These are phyloP conservation scores for Cercophora sp. DNA, from an alignment of 495 filamentous ascomycete genomes.

Conservation along the genomic window DNA sequence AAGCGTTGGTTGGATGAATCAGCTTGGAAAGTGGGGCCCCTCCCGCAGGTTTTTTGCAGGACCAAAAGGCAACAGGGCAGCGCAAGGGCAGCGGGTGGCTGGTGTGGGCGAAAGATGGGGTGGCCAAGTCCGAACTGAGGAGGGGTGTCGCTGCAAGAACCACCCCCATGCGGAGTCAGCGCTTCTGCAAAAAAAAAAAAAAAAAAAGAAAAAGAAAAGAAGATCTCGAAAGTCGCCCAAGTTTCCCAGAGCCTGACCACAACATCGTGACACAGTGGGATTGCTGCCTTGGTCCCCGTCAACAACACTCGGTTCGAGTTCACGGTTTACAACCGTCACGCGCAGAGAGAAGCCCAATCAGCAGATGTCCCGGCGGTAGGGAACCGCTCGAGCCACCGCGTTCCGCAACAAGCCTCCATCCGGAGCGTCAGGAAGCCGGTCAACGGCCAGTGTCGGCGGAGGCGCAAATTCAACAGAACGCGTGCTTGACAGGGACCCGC, in stretches of 20 bases:
- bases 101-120: conserved; percentile 21
- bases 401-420: neutral
- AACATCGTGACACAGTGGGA: too few relatives aligned
- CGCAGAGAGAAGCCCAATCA: neutral
- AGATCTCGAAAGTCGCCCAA: neutral
- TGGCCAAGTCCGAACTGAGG: conserved; percentile 20
- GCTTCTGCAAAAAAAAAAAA: conserved; percentile 12
- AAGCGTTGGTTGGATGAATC: conserved; percentile 42
- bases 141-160: conserved; percentile 17
- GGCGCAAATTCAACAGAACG: too few relatives aligned
- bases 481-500: too few relatives aligned
- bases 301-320: too few relatives aligned
- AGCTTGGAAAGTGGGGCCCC: conserved; percentile 28
- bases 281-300: too few relatives aligned
- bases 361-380: too few relatives aligned
- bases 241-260: neutral
- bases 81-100: conserved; percentile 19
- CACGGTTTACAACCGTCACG: too few relatives aligned
- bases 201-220: conserved; percentile 8
- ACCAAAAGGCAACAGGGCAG: neutral
- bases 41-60: conserved; percentile 16
- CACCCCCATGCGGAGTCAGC: conserved; percentile 14
- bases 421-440: too few relatives aligned
- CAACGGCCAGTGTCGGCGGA: too few relatives aligned
- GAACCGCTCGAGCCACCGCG: neutral